These are phyloP conservation scores for Epichloe uncinata DNA, from an alignment of 2,329 filamentous ascomycete genomes.

Conservation along the genomic window DNA sequence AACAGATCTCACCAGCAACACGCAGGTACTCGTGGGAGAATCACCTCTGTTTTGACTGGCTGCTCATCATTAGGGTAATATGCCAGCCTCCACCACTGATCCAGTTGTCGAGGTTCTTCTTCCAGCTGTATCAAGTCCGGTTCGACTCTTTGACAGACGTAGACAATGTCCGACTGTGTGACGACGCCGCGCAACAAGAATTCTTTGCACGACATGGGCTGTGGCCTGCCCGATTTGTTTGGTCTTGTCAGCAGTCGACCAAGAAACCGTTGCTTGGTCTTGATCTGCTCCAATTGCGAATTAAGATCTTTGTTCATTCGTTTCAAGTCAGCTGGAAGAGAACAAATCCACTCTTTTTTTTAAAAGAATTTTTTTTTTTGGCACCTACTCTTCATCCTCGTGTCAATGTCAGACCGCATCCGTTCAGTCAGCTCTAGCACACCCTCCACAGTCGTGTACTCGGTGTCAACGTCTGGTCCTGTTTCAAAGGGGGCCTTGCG, in stretches of 20 bases:
- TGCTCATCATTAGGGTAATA: slow-evolving; percentile 25
- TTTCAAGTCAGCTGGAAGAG: background rate
- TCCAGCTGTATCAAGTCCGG: slow-evolving; percentile 29
- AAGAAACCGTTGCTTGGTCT: slow-evolving; percentile 24
- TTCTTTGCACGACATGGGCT: slow-evolving; percentile 28
- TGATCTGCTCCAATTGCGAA: slow-evolving; percentile 18
- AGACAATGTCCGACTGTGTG: slow-evolving; percentile 32
- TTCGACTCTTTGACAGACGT: slow-evolving; percentile 33
- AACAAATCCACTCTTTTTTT: slow-evolving; percentile 3
- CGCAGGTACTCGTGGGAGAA: slow-evolving; percentile 2
- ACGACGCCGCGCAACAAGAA: slow-evolving; percentile 40
- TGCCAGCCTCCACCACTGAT: slow-evolving; percentile 45
- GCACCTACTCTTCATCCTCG: slow-evolving; percentile 22
- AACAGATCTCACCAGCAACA: background rate
- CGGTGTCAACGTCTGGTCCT: slow-evolving; percentile 19
- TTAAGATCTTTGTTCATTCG: slow-evolving; percentile 14
- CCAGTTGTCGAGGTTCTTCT: slow-evolving; percentile 17
- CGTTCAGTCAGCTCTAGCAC: slow-evolving; percentile 20
- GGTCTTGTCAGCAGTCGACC: slow-evolving; percentile 26
- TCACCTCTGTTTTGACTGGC: slow-evolving; percentile 37
- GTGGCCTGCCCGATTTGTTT: slow-evolving; percentile 21
- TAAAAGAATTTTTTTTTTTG: slow-evolving; percentile 6
- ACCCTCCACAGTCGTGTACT: slow-evolving; percentile 18
- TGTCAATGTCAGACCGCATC: slow-evolving; percentile 22
- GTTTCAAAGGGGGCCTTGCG: slow-evolving; percentile 24